phyloP scores from a whole-genome alignment of 805 yeast genomes.

The Candida morakotiae region DNA sequence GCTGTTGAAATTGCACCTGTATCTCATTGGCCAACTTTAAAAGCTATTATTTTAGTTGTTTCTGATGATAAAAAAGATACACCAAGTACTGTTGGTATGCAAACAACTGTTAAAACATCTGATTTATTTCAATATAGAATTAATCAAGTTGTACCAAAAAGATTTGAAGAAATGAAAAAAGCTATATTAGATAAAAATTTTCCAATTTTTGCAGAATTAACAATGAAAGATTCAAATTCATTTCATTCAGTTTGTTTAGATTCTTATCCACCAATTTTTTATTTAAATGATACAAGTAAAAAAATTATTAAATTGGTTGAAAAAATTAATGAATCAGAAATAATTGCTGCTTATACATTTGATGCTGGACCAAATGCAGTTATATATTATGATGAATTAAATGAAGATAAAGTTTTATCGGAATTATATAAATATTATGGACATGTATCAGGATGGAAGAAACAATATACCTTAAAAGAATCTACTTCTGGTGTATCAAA shows the following conservation, averaged over 20 bases:
- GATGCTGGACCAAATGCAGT: constrained; percentile 99
- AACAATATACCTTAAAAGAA: constrained; percentile 15
- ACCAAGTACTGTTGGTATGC: constrained; percentile 96
- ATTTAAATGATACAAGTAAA: constrained; percentile 86
- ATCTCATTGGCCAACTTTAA: constrained; percentile 88
- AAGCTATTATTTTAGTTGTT: constrained; percentile 88
- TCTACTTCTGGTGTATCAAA: constrained; percentile 63
- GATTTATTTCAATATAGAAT: constrained; percentile 81
- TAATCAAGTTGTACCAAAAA: constrained; percentile 75
- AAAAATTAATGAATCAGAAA: constrained; percentile 59
- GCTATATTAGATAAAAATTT: constrained; percentile 76
- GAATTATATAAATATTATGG: constrained; percentile 59
- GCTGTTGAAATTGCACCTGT: constrained; percentile 89
- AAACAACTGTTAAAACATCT: constrained; percentile 84
- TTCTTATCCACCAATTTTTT: constrained; percentile 92
- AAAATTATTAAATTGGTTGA: constrained; percentile 76
- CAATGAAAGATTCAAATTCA: constrained; percentile 95
- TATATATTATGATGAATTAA: constrained; percentile 73
- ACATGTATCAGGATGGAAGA: constrained; percentile 63
- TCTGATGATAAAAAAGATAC: constrained; percentile 93
- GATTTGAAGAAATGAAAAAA: constrained; percentile 78
- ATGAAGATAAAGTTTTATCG: constrained; percentile 72
- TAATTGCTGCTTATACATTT: constrained; percentile 90
- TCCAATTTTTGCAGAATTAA: constrained; percentile 75
- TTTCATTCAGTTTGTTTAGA: constrained; percentile 98